These are phyloP conservation scores for Nemania sp. DNA, from an alignment of 2,329 filamentous ascomycete genomes.

Conservation along the genomic window DNA sequence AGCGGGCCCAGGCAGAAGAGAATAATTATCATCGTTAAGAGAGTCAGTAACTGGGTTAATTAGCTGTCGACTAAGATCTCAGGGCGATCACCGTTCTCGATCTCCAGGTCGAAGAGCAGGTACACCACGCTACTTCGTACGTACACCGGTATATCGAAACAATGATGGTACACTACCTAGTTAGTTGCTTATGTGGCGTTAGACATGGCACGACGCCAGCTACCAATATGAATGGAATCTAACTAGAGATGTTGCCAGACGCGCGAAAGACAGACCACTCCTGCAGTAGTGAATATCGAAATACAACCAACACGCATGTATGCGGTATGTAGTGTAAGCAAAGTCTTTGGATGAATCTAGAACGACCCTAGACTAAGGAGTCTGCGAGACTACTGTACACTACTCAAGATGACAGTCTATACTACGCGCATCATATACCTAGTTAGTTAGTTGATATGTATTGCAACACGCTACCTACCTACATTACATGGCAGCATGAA, in stretches of 20 bases:
- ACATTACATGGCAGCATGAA: too few relatives aligned
- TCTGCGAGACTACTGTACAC: background rate
- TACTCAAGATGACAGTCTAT: background rate
- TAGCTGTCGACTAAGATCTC: slow-evolving; percentile 1
- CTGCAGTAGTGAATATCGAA: slow-evolving; percentile 16
- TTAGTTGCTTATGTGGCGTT: slow-evolving; percentile 1
- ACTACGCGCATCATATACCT: background rate
- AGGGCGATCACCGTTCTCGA: background rate
- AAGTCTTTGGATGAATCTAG: slow-evolving; percentile 18
- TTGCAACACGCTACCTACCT: too few relatives aligned
- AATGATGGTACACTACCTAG: background rate
- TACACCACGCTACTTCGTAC: background rate
- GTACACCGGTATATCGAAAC: too few relatives aligned
- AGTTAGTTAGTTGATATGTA: background rate
- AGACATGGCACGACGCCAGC: background rate
- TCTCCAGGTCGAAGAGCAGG: too few relatives aligned
- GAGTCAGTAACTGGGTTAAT: slow-evolving; percentile 9
- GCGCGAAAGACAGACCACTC: slow-evolving; percentile 9
- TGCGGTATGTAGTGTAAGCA: background rate
- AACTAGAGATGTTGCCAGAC: background rate
- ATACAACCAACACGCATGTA: too few relatives aligned
- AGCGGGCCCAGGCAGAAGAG: too few relatives aligned
- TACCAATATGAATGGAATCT: too few relatives aligned
- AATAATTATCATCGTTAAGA: background rate
- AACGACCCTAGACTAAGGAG: background rate